Percentiles rank a stretch among this genome's conserved stretches.
These are phyloP conservation scores for Fusarium oxysporum DNA, from an alignment of 2,329 filamentous ascomycete genomes.

Conservation along the genomic window DNA sequence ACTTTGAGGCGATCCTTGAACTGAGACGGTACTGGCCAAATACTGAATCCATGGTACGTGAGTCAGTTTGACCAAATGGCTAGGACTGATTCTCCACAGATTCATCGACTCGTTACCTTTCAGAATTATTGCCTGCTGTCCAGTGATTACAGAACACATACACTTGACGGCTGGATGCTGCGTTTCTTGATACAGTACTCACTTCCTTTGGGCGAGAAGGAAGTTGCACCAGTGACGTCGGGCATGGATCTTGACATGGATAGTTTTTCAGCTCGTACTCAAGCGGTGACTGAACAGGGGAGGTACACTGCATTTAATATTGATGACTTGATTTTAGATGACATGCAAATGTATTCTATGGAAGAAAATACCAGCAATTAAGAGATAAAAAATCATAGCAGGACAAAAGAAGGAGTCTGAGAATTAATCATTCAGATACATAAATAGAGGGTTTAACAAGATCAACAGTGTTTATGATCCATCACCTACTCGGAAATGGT, in stretches of 20 bases:
- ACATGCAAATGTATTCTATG: background rate
- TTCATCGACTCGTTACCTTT: slow-evolving; percentile 27
- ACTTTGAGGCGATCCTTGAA: slow-evolving; percentile 36
- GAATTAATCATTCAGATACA: no score
- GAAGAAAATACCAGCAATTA: background rate
- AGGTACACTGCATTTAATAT: background rate
- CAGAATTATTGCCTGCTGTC: slow-evolving; percentile 34
- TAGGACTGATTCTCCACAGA: slow-evolving; percentile 4
- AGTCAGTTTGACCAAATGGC: no score
- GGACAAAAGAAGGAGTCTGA: no score
- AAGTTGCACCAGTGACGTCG: background rate
- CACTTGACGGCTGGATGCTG: slow-evolving; percentile 37
- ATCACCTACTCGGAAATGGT: background rate
- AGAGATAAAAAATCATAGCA: background rate
- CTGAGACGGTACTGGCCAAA: slow-evolving; percentile 33
- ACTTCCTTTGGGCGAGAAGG: slow-evolving; percentile 1
- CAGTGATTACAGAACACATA: slow-evolving; percentile 13
- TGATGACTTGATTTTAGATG: background rate
- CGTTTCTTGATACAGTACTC: slow-evolving; percentile 33
- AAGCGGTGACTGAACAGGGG: background rate
- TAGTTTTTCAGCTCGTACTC: background rate
- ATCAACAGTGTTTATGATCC: no score
- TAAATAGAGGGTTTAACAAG: no score
- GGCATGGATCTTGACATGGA: background rate
- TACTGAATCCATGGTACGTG: slow-evolving; percentile 15